phyloP scores from a whole-genome alignment of 768 basidiomycete genomes.

The Phylloporus arenicola region DNA sequence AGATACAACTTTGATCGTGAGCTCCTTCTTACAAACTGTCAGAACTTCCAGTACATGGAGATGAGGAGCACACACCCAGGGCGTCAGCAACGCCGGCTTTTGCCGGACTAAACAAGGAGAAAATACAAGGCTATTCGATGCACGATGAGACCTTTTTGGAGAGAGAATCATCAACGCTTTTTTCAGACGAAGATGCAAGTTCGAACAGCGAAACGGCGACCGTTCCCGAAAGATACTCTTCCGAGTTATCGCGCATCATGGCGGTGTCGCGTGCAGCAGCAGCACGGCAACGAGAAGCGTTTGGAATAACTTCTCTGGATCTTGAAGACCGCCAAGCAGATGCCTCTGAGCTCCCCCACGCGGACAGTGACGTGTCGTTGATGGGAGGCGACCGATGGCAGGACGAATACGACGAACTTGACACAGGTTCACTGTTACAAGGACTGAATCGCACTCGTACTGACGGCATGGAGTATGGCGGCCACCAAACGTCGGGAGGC shows the following conservation, averaged over 20 bases:
- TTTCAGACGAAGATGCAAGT: constrained; percentile 15
- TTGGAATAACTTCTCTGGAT: constrained; percentile 44
- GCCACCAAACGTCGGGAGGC: constrained; percentile 4
- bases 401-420: constrained; percentile 30
- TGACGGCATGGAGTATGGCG: not conserved
- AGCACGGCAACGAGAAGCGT: constrained; percentile 44
- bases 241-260: constrained; percentile 25
- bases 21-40: constrained; percentile 5
- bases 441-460: constrained; percentile 4
- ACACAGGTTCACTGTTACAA: constrained; percentile 28
- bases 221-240: constrained; percentile 17
- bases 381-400: constrained; percentile 38
- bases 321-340: constrained; percentile 1
- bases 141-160: constrained; percentile 2
- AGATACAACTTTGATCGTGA: not conserved
- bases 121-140: not conserved
- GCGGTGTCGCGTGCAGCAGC: constrained; percentile 32
- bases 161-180: constrained; percentile 10
- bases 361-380: constrained; percentile 46
- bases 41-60: constrained; percentile 5
- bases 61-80: constrained; percentile 21
- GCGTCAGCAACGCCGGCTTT: constrained; percentile 5
- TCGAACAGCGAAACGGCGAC: not conserved
- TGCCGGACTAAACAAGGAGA: constrained; percentile 3
- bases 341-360: constrained; percentile 24